Percentiles rank a stretch among this genome's conserved stretches.
These are phyloP conservation scores for Pseudozyma thailandica DNA, from an alignment of 1,284 basidiomycete genomes.

Conservation along the genomic window DNA sequence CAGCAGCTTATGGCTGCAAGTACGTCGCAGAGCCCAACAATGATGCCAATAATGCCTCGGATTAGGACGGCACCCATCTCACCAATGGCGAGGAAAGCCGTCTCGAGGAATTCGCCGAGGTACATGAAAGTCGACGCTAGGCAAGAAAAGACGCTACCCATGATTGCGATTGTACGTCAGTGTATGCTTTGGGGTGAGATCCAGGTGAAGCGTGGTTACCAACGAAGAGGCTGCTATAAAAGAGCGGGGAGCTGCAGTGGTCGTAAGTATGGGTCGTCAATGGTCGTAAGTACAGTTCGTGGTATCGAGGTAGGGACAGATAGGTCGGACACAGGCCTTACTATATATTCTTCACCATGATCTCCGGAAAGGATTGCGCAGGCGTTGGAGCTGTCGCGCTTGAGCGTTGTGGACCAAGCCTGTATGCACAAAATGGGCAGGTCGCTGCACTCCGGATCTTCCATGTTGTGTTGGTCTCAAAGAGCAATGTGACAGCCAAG, in stretches of 20 bases:
- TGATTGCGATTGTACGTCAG: slow-evolving; percentile 10
- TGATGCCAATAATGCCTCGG: slow-evolving; percentile 47
- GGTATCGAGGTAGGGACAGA: not conserved
- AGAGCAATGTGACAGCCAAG: slow-evolving; percentile 2
- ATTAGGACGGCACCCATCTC: slow-evolving; percentile 53
- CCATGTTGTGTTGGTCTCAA: slow-evolving; percentile 19
- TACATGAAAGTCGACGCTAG: slow-evolving; percentile 49
- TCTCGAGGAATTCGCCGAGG: slow-evolving; percentile 52
- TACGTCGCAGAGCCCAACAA: slow-evolving; percentile 57
- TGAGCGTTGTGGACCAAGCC: too few species aligned
- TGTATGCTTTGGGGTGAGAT: not conserved
- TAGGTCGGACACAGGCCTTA: too few species aligned
- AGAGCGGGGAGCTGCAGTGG: not conserved
- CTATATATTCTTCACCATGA: too few species aligned
- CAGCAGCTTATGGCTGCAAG: slow-evolving; percentile 59
- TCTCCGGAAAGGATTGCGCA: too few species aligned
- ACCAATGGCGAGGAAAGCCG: slow-evolving; percentile 46
- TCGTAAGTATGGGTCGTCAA: slow-evolving; percentile 8
- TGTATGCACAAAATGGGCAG: too few species aligned
- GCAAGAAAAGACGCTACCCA: slow-evolving; percentile 56
- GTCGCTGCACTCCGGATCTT: not conserved
- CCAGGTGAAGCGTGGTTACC: not conserved
- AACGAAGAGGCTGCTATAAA: not conserved
- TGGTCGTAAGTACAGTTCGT: not conserved
- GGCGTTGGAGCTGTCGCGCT: too few species aligned